Evolutionary conservation across 225 moss, liverwort and hornwort genomes (phyloP).

Genomic region (Ulota crispa): DNA sequence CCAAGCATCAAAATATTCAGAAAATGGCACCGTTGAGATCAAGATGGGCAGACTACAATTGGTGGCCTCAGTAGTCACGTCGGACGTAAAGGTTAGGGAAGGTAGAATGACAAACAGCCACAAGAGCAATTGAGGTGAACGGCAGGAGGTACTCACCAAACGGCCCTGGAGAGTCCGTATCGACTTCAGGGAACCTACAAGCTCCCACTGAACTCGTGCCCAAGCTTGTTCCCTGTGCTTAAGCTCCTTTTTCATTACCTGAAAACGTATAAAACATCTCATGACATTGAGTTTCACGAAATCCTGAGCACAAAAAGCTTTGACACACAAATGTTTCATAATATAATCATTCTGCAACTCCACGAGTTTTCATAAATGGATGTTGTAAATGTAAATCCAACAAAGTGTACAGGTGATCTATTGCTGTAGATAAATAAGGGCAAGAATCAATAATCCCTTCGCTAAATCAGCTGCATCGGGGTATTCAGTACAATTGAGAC

Average conservation of each 20-base stretch:
- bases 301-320: not conserved
- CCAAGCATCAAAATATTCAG: too few relatives aligned
- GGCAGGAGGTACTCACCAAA: slow-evolving; percentile 52
- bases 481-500: not conserved
- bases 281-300: not conserved
- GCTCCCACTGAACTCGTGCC: slow-evolving; percentile 87
- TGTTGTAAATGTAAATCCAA: not conserved
- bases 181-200: slow-evolving; percentile 70
- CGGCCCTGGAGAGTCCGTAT: slow-evolving; percentile 90
- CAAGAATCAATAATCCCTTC: not conserved
- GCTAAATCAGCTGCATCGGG: not conserved
- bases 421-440: not conserved
- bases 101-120: not conserved
- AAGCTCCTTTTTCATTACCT: slow-evolving; percentile 94
- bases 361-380: too few relatives aligned
- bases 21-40: too few relatives aligned
- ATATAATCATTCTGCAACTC: not conserved
- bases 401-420: not conserved
- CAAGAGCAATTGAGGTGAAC: not conserved
- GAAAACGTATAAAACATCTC: slow-evolving; percentile 13
- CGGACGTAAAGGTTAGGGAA: not conserved
- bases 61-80: too few relatives aligned
- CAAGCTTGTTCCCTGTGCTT: slow-evolving; percentile 87
- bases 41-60: too few relatives aligned
- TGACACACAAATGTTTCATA: not conserved